Evolutionary conservation across 2,329 filamentous ascomycete species (phyloP), one percentile per base, ranked within the genome.

Genomic region (Calonectria henricotiae): DNA sequence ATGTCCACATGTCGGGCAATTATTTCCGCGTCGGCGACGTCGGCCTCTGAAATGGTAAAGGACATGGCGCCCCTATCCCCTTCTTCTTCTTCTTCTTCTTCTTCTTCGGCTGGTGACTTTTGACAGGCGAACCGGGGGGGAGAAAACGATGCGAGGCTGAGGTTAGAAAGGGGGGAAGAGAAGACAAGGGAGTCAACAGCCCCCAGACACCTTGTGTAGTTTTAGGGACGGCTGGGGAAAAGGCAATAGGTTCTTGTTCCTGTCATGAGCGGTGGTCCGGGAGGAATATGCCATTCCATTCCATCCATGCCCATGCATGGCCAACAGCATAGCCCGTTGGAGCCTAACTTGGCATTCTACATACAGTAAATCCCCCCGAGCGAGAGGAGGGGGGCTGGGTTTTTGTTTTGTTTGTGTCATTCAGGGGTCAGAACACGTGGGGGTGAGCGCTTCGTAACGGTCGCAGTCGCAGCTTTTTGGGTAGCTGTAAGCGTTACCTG

Each of bases 291-390:
- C 27, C 27, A 30, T 1, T 7, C 27, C 27, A 30, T 30, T 7
- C 43, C 43, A 23, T 23, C 43, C 6, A 17, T n/a, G 11, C 9
- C 32, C n/a, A 58, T 58, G 35, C 13, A 39, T 32, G 35, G 39
- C 51, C 51, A 58, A 58, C 51, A 39, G 32, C 11, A 4, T 39
- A n/a, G n/a, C 51, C 51, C 35, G 51, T 58, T 58, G 51, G 51
- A 25, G 51, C 51, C 51, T 37, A 58, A 58, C 51, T 41, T 17
- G 25, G 23, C 20, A 15, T 49, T 30, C 13, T 30, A 30, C 27
- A 30, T 30, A 30, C 27, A 30, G 27, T 30, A 30, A 30, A 30
- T 30, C 27, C 27, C 27, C 27, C n/a, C n/a, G n/a, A n/a, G n/a
- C n/a, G n/a, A n/a, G n/a, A n/a, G n/a, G n/a, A n/a, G n/a, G n/a